phyloP scores from a whole-genome alignment of 176 grass and related monocot species.

The Pontederia crassipes region DNA sequence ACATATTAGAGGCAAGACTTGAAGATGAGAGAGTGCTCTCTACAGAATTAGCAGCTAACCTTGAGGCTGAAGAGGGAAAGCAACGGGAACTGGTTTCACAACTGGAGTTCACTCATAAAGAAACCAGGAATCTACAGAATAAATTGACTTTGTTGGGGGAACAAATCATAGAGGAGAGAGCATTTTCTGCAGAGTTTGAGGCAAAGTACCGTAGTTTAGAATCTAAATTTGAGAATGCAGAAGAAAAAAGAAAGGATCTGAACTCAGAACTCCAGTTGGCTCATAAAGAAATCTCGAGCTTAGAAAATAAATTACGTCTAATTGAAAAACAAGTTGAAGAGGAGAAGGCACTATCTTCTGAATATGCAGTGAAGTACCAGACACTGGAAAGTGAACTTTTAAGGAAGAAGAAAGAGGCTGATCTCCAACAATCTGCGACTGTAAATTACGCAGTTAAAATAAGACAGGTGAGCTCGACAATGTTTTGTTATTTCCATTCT shows the following conservation, averaged over 20 bases:
- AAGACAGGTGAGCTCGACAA: conserved; percentile 41
- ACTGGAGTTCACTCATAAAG: conserved; percentile 37
- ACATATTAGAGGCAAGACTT: conserved; percentile 41
- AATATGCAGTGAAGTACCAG: conserved; percentile 30
- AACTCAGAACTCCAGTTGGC: conserved; percentile 27
- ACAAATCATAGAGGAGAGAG: conserved; percentile 36
- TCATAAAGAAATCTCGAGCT: conserved; percentile 32
- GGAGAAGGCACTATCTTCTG: conserved; percentile 22
- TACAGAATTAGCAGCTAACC: conserved; percentile 38
- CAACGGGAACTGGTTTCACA: conserved; percentile 34
- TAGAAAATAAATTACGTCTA: conserved; percentile 19
- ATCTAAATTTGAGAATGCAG: conserved; percentile 43
- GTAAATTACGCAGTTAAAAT: conserved; percentile 26
- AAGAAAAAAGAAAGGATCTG: conserved; percentile 56
- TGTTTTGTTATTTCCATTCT: neutral
- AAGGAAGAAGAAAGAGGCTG: conserved; percentile 20
- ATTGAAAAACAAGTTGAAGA: conserved; percentile 47
- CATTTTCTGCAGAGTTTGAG: conserved; percentile 10
- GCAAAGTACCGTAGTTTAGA: conserved; percentile 35
- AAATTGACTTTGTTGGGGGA: conserved; percentile 38
- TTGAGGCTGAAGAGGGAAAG: conserved; percentile 52
- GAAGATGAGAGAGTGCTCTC: conserved; percentile 52
- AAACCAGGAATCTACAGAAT: conserved; percentile 27
- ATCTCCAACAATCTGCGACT: conserved; percentile 17
- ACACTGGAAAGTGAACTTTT: conserved; percentile 36